phyloP scores from a whole-genome alignment of 257 asterid genomes.

The Thymus quinquecostatus region DNA sequence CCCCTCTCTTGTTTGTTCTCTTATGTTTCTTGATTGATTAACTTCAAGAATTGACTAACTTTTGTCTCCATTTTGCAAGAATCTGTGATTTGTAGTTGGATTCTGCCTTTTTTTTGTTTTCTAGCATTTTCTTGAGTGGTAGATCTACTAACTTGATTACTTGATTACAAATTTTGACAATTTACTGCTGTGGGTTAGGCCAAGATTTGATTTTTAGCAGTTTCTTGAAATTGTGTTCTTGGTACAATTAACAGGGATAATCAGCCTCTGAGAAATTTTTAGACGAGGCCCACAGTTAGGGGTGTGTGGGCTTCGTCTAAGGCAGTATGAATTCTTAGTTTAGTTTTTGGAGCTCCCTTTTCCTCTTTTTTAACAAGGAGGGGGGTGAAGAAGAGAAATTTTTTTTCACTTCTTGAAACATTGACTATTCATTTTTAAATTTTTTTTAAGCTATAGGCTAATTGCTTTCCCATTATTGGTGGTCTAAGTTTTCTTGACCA shows the following conservation, averaged over 20 bases:
- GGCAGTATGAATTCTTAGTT: slow-evolving; percentile 8
- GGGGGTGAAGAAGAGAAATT: slow-evolving; percentile 28
- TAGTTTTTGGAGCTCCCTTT: slow-evolving; percentile 38
- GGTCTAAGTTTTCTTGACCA: slow-evolving; percentile 51
- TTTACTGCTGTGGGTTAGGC: slow-evolving; percentile 14
- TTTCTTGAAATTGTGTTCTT: slow-evolving; percentile 13
- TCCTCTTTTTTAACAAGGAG: slow-evolving; percentile 37
- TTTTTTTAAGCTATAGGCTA: background rate
- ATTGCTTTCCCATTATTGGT: slow-evolving; percentile 52
- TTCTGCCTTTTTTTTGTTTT: background rate
- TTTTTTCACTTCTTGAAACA: background rate
- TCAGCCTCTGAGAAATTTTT: background rate
- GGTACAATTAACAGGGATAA: slow-evolving; percentile 9
- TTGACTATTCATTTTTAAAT: slow-evolving; percentile 26
- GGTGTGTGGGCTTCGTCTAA: slow-evolving; percentile 60
- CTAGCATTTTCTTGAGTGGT: slow-evolving; percentile 19
- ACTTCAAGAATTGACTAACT: background rate
- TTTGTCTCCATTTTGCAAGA: background rate
- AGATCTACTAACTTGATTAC: slow-evolving; percentile 29
- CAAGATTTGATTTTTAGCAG: slow-evolving; percentile 21
- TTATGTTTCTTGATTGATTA: slow-evolving; percentile 6
- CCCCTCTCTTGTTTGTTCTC: background rate
- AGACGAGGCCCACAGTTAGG: slow-evolving; percentile 49
- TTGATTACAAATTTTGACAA: background rate
- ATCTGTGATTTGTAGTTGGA: slow-evolving; percentile 27